Evolutionary conservation across 2,329 filamentous ascomycete species (phyloP), one percentile per base, ranked within the genome.

Genomic region (Xylaria sp.): DNA sequence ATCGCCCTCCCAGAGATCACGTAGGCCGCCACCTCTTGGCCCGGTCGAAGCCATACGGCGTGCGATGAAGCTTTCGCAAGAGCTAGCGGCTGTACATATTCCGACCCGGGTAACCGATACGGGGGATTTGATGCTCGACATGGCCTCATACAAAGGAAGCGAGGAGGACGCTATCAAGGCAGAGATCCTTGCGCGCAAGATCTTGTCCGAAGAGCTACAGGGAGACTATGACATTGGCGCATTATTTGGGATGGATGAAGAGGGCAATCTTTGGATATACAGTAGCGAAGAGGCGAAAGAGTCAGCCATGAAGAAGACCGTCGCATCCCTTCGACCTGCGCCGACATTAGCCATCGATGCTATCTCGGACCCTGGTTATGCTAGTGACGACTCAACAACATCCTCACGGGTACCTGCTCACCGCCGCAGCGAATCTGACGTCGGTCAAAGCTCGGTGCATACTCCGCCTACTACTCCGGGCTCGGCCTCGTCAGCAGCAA

Each of bases 191-290:
- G 96, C 96, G 5, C 89, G 96, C 25, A 96, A 95, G 79, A 94
- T 99, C 60, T 87, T 99, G 13, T 91, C 94, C 0, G 94, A 99
- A 78, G 95, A 98, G 81, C 83, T 98, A 15, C 93, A 97, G 76
- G 96, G 94, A 25, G 94, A 95, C 78, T 98, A 98, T 80, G 96
- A 99, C 78, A 97, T 99, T 75, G 96, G 96, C 6, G 92, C 95
- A 1, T 86, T 99, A 37, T 97, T 99, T 75, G 96, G 94, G 13
- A 95, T 96, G 54, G 96, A 99, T 78, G 94, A 97, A 77, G 90
- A 96, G 69, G 96, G 96, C 7, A 99, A 99, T 76, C 86, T 99
- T n/a, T 98, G 96, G 95, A 98, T 99, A 74, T 99, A 99, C 83
- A 96, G 94, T 82, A 98, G 94, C 76, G 94, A 98, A 80, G 94